These are phyloP conservation scores for Fraxinus ornus DNA, from an alignment of 305 asterid species.

Conservation along the genomic window DNA sequence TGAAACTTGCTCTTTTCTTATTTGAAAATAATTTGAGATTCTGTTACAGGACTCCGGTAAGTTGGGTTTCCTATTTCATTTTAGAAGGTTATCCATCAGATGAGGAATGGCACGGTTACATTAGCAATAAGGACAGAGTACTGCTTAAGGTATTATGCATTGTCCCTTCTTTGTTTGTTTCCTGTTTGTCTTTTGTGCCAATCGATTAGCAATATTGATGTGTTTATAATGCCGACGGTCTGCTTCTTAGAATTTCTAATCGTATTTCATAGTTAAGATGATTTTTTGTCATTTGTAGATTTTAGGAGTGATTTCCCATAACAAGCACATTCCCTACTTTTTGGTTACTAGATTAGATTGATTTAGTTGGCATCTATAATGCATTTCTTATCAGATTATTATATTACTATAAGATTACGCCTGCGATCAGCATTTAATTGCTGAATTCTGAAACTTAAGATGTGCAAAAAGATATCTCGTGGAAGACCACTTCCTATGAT, in stretches of 20 bases:
- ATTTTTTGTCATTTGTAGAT: neutral
- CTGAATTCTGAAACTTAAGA: neutral
- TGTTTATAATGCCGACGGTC: neutral
- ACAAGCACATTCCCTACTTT: neutral
- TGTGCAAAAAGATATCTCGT: neutral
- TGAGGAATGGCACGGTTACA: slow-evolving; percentile 83
- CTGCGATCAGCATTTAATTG: neutral
- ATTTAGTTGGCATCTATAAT: neutral
- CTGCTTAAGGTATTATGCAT: slow-evolving; percentile 68
- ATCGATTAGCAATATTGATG: neutral
- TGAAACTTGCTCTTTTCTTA: neutral
- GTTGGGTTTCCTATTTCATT: no score
- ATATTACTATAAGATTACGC: neutral
- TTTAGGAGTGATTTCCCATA: neutral
- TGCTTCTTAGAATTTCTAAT: neutral
- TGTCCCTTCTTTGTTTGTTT: slow-evolving; percentile 12
- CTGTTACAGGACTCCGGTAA: slow-evolving; percentile 64
- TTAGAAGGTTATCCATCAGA: slow-evolving; percentile 75
- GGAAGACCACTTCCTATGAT: neutral
- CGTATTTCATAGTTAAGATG: neutral
- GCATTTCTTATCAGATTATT: neutral
- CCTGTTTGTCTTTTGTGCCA: slow-evolving; percentile 4
- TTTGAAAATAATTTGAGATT: slow-evolving; percentile 18
- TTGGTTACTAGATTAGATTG: neutral
- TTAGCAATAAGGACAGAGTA: slow-evolving; percentile 76